Conservation (phyloP, 129 eudicot species). For the Scalesia atractyloides region DNA sequence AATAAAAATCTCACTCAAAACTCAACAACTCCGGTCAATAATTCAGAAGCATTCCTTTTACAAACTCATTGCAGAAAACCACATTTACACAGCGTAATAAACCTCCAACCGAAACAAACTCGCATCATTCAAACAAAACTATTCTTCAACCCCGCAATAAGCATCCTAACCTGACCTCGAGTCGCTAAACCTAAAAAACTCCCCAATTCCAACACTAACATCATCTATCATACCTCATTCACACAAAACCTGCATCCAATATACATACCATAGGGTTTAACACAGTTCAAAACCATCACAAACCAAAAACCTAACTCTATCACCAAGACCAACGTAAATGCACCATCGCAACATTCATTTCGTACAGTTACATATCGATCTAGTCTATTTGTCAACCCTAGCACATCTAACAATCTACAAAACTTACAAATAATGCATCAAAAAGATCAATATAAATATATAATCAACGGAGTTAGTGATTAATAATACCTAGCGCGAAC, state of each 20-base stretch:
- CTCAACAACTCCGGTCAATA: background rate
- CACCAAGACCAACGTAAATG: constrained; percentile 2
- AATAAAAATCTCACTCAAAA: background rate
- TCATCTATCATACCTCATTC: background rate
- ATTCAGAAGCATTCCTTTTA: background rate
- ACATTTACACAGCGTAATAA: constrained; percentile 6
- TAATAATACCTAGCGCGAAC: constrained; percentile 72
- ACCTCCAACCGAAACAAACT: background rate
- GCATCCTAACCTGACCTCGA: constrained; percentile 3
- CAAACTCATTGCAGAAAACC: background rate
- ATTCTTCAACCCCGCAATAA: background rate
- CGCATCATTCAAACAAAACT: background rate
- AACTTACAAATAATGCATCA: background rate
- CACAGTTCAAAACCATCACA: background rate
- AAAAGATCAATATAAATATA: background rate
- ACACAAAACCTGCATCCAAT: background rate
- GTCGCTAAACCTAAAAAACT: constrained; percentile 12
- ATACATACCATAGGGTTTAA: background rate
- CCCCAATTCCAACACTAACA: background rate
- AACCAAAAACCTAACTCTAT: constrained; percentile 1
- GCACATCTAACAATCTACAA: constrained; percentile 1
- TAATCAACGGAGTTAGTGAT: constrained; percentile 5
- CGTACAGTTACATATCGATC: background rate
- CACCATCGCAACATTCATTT: background rate
- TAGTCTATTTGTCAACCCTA: constrained; percentile 9